A percentile compares a stretch with the other conserved stretches of the same genome.
Evolutionary conservation across 108 stramenopile species (phyloP).

Genomic region (Cyclotella choctawhatcheeana): DNA sequence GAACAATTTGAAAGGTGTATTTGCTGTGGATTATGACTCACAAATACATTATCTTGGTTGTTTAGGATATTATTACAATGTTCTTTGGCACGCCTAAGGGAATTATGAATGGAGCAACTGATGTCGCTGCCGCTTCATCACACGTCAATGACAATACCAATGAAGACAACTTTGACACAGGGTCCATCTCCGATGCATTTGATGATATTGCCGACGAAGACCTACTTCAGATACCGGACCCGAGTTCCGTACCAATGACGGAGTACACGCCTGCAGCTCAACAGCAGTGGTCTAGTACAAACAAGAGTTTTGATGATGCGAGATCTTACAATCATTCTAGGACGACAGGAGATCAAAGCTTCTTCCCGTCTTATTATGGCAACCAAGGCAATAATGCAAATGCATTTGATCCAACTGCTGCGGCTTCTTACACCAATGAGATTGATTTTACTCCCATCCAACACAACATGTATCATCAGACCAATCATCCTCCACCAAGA

Average conservation of each 20-base stretch:
- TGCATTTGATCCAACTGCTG: background rate
- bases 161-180: conserved; percentile 5
- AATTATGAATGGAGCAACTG: no score
- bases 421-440: background rate
- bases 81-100: conserved; percentile 24
- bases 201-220: conserved; percentile 20
- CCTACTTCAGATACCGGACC: conserved; percentile 19
- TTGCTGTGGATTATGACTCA: no score
- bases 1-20: no score
- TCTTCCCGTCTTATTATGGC: no score
- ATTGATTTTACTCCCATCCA: conserved; percentile 23
- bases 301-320: background rate
- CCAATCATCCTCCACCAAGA: background rate
- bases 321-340: background rate
- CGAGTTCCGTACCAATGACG: background rate
- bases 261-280: background rate
- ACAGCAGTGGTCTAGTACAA: background rate
- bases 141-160: background rate
- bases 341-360: background rate
- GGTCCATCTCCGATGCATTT: conserved; percentile 12
- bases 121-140: no score
- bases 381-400: background rate
- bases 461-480: background rate
- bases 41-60: no score
- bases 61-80: conserved; percentile 10